phyloP scores from a whole-genome alignment of 176 grass and related monocot genomes.

The Sorghum bicolor region DNA sequence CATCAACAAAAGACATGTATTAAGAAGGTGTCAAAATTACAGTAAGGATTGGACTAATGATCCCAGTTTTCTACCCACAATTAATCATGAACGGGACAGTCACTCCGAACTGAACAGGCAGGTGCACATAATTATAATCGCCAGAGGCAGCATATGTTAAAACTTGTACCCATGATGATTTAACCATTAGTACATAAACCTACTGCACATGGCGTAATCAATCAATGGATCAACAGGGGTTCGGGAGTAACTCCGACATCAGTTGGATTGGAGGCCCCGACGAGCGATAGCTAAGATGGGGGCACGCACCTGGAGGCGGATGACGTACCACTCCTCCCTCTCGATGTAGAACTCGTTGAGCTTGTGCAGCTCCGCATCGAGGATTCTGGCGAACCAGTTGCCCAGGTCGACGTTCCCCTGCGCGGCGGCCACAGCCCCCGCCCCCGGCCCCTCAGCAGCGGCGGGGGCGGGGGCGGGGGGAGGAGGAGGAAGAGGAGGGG shows the following conservation, averaged over 20 bases:
- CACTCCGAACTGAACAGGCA: neutral
- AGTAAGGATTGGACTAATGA: neutral
- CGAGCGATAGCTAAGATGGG: neutral
- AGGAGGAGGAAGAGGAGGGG: neutral
- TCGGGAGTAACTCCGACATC: neutral
- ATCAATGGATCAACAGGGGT: neutral
- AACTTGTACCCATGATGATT: neutral
- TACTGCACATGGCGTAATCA: neutral
- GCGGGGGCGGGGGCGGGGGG: neutral
- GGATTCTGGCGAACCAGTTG: constrained; percentile 71
- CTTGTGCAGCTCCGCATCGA: constrained; percentile 85
- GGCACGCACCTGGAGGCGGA: constrained; percentile 73
- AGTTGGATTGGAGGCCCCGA: neutral
- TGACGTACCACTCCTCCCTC: constrained; percentile 94
- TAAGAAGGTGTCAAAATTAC: neutral
- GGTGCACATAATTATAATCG: neutral
- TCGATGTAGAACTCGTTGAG: constrained; percentile 98
- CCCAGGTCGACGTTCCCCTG: constrained; percentile 37
- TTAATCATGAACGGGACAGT: neutral
- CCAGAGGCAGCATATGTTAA: neutral
- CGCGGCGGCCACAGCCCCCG: neutral
- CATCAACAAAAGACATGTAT: neutral
- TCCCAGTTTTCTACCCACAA: neutral
- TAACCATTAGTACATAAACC: neutral
- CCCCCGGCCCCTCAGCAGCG: neutral